A percentile compares a stretch with the other conserved stretches of the same genome.
phyloP scores from a whole-genome alignment of 1,139 yeast species.

The Kodamaea sp. region DNA sequence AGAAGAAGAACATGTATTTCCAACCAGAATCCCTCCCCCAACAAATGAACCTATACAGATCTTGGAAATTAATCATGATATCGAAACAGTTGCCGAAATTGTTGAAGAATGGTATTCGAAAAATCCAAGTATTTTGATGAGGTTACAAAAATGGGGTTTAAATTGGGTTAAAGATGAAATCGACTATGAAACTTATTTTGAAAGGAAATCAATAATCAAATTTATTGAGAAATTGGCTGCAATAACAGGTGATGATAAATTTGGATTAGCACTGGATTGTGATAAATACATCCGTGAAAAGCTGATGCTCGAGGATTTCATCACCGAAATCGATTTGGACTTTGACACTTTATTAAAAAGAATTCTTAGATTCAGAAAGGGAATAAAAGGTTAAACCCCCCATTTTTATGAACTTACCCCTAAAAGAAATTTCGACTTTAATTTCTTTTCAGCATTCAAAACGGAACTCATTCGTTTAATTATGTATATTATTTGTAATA shows the following conservation, averaged over 20 bases:
- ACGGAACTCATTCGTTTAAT: no score
- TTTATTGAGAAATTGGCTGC: constrained; percentile 12
- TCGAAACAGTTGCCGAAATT: constrained; percentile 14
- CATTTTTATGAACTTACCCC: no score
- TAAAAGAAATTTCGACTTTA: no score
- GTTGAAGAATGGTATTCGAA: constrained; percentile 16
- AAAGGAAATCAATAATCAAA: constrained; percentile 12
- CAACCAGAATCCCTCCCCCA: constrained; percentile 8
- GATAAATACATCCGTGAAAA: constrained; percentile 16
- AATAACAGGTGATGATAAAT: constrained; percentile 13
- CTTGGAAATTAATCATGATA: constrained; percentile 17
- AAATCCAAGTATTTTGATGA: constrained; percentile 11
- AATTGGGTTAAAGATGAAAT: constrained; percentile 17
- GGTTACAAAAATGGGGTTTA: constrained; percentile 15
- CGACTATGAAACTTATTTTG: constrained; percentile 15
- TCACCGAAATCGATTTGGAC: constrained; percentile 18
- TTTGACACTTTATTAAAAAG: constrained; percentile 14
- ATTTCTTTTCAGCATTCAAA: no score
- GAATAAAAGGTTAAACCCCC: no score
- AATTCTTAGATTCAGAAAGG: no score
- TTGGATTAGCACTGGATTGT: constrained; percentile 13
- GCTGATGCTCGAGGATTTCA: constrained; percentile 17
- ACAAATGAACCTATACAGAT: constrained; percentile 9
- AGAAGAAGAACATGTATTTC: constrained; percentile 1
- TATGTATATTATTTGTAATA: no score